Percentiles rank a stretch among this genome's conserved stretches.
These are phyloP conservation scores for Withania somnifera DNA, from an alignment of 305 asterid species.

Conservation along the genomic window DNA sequence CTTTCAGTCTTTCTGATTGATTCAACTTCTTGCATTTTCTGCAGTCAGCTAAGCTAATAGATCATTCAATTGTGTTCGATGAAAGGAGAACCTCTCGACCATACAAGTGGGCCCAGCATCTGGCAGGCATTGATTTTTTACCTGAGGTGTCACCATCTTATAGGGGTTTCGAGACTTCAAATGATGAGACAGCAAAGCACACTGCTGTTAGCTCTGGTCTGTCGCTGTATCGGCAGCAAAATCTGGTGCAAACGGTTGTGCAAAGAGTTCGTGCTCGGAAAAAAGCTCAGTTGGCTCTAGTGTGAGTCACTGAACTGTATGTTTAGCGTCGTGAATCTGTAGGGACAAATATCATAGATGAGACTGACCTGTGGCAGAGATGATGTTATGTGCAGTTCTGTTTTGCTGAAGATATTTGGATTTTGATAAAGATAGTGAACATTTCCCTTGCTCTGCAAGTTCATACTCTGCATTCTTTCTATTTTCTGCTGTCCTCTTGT, in stretches of 20 bases:
- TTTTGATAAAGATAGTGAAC: background rate
- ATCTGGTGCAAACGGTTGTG: conserved; percentile 81
- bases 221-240: conserved; percentile 78
- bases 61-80: conserved; percentile 54
- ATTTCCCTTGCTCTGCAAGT: background rate
- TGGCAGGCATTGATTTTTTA: conserved; percentile 92
- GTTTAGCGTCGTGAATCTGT: conserved; percentile 24
- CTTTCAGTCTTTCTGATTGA: background rate
- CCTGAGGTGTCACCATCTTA: conserved; percentile 84
- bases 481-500: background rate
- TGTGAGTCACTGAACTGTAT: conserved; percentile 67
- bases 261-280: conserved; percentile 80
- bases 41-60: conserved; percentile 87
- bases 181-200: conserved; percentile 42
- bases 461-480: background rate
- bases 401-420: conserved; percentile 3
- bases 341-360: conserved; percentile 11
- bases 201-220: conserved; percentile 50
- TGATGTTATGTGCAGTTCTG: background rate
- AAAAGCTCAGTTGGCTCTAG: conserved; percentile 91
- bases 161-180: conserved; percentile 37
- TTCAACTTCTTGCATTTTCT: conserved; percentile 10
- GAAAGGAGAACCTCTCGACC: conserved; percentile 73
- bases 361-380: background rate
- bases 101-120: conserved; percentile 97